phyloP scores from a whole-genome alignment of 352 stramenopile genomes.

The Pythium coloratum region DNA sequence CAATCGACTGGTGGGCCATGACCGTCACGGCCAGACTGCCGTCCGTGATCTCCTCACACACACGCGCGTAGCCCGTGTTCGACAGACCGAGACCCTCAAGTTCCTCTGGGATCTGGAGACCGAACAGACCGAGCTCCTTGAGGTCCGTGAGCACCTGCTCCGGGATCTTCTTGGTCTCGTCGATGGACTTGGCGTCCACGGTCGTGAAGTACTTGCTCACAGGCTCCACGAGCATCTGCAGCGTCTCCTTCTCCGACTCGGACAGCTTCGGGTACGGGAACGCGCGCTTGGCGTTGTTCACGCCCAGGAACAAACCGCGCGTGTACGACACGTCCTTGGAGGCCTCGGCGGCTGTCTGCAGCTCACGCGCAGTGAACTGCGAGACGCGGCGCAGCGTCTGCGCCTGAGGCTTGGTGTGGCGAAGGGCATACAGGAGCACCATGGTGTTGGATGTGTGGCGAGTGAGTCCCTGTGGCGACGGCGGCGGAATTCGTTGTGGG shows the following conservation, averaged over 20 bases:
- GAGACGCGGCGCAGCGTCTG: constrained; percentile 21
- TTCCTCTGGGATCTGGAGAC: constrained; percentile 83
- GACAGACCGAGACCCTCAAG: constrained; percentile 74
- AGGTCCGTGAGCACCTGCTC: constrained; percentile 69
- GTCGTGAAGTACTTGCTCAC: constrained; percentile 77
- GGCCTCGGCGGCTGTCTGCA: constrained; percentile 74
- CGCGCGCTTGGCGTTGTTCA: constrained; percentile 75
- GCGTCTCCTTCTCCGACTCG: constrained; percentile 71
- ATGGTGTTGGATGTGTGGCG: constrained; percentile 20
- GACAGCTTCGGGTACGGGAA: constrained; percentile 81
- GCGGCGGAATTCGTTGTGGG: constrained; percentile 1
- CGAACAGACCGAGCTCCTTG: constrained; percentile 86
- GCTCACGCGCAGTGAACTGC: constrained; percentile 27
- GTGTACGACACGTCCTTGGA: constrained; percentile 75
- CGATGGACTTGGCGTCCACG: constrained; percentile 71
- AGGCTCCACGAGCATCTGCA: constrained; percentile 85
- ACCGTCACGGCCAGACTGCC: constrained; percentile 77
- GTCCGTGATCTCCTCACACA: constrained; percentile 86
- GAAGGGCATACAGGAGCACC: constrained; percentile 53
- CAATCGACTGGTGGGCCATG: constrained; percentile 89
- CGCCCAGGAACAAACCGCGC: constrained; percentile 77
- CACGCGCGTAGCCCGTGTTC: constrained; percentile 84
- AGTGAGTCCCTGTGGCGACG: not conserved
- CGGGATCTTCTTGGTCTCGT: constrained; percentile 82
- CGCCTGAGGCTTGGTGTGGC: constrained; percentile 21